These are phyloP conservation scores for Cadophora sp. DNA, from an alignment of 2,329 filamentous ascomycete species.

Conservation along the genomic window DNA sequence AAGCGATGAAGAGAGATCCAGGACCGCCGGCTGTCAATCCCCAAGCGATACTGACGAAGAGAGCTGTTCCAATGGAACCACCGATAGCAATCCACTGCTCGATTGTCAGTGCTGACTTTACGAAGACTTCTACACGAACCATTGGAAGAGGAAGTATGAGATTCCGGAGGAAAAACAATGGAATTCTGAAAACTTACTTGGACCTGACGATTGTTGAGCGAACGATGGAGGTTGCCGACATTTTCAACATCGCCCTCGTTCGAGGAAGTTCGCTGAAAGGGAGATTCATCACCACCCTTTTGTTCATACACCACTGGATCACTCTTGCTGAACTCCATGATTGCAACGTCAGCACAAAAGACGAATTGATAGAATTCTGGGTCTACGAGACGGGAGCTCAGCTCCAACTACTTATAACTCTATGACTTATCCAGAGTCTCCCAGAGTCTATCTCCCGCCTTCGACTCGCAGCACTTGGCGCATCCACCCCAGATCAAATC, in stretches of 20 bases:
- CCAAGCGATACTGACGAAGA: constrained; percentile 23
- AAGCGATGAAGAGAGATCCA: constrained; percentile 14
- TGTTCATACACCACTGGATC: not conserved
- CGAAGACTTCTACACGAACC: not conserved
- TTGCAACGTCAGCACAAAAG: not conserved
- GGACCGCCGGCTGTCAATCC: constrained; percentile 18
- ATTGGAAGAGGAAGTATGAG: not conserved
- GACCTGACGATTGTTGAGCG: constrained; percentile 15
- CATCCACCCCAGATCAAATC: not conserved
- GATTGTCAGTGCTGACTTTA: not conserved
- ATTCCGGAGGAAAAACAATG: not conserved
- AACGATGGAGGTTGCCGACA: constrained; percentile 8
- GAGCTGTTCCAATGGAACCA: constrained; percentile 16
- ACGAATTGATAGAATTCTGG: not conserved
- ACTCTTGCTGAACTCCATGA: constrained; percentile 11
- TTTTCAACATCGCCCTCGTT: not conserved
- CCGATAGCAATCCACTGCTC: constrained; percentile 11
- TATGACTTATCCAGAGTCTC: not conserved
- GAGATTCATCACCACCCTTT: not conserved
- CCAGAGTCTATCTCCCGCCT: not conserved
- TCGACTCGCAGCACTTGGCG: not conserved
- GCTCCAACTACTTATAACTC: not conserved
- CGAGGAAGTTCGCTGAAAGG: not conserved
- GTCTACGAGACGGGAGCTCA: not conserved
- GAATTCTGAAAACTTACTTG: constrained; percentile 9